phyloP scores from a whole-genome alignment of 805 yeast genomes.

The Starmerella cellae region DNA sequence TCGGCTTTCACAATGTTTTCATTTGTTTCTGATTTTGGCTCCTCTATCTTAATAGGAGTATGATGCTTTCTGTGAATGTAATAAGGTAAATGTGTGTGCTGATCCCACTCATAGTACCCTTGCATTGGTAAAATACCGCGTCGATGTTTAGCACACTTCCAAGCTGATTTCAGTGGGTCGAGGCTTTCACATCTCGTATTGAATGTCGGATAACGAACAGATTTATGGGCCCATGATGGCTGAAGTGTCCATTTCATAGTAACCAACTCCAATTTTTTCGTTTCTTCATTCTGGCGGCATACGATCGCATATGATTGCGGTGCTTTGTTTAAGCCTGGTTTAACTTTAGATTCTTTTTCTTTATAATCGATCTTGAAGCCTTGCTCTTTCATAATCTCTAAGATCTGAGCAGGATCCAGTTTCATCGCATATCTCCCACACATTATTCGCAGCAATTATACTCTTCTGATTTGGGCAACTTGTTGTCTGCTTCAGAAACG shows the following conservation, averaged over 20 bases:
- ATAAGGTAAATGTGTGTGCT: conserved; percentile 45
- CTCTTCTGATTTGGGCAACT: too few relatives aligned
- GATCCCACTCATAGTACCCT: conserved; percentile 79
- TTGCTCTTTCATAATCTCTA: conserved; percentile 1
- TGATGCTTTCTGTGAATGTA: conserved; percentile 46
- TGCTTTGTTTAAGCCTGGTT: conserved; percentile 11
- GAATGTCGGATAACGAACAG: conserved; percentile 30
- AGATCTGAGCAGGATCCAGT: conserved; percentile 1
- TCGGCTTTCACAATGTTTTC: neutral
- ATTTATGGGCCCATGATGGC: conserved; percentile 33
- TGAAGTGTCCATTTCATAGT: conserved; percentile 69
- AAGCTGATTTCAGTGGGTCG: conserved; percentile 35
- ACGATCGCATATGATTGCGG: conserved; percentile 12
- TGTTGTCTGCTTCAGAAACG: too few relatives aligned
- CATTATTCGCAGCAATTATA: too few relatives aligned
- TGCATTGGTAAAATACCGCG: conserved; percentile 67
- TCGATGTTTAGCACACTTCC: conserved; percentile 40
- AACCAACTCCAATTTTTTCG: neutral
- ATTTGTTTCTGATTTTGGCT: neutral
- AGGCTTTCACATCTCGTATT: conserved; percentile 64
- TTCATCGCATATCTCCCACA: conserved; percentile 19
- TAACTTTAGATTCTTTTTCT: neutral
- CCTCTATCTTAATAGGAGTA: too few relatives aligned
- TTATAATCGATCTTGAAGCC: conserved; percentile 2
- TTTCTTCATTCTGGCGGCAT: neutral